A percentile compares a stretch with the other conserved stretches of the same genome.
Conservation (phyloP, 768 basidiomycete species). For the Termitomyces eurrhizus region DNA sequence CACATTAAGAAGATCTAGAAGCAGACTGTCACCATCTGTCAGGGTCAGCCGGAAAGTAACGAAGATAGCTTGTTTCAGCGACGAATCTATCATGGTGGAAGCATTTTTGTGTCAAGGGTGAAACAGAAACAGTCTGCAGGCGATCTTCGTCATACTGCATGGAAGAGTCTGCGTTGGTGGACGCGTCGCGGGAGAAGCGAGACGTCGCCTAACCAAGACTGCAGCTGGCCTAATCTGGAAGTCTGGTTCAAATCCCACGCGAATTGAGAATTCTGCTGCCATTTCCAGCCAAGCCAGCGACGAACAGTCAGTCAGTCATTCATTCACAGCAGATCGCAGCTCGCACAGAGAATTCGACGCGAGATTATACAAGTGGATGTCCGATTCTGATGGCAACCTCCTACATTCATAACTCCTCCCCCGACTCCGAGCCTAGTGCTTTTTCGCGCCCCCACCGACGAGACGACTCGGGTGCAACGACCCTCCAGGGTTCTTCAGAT, state of each 20-base stretch:
- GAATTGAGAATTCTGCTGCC: not conserved
- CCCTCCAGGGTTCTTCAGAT: conserved; percentile 33
- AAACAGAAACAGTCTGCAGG: not conserved
- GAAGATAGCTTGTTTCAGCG: not conserved
- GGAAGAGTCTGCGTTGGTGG: conserved; percentile 3
- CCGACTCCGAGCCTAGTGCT: conserved; percentile 26
- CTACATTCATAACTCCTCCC: conserved; percentile 50
- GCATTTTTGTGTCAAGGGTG: not conserved
- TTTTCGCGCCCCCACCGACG: conserved; percentile 41
- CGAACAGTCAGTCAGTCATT: not conserved
- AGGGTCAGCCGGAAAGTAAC: too few species aligned
- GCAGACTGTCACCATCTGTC: too few species aligned
- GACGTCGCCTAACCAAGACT: conserved; percentile 2
- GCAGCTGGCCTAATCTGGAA: conserved; percentile 8
- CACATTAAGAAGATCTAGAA: not conserved
- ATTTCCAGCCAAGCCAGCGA: conserved; percentile 7
- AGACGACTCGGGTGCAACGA: conserved; percentile 30
- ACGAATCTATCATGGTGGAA: not conserved
- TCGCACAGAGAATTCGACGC: not conserved
- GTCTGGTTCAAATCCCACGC: conserved; percentile 11
- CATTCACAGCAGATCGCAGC: not conserved
- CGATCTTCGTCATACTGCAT: too few species aligned
- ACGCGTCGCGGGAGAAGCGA: conserved; percentile 11
- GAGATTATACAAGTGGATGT: conserved; percentile 14
- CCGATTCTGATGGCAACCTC: conserved; percentile 49